phyloP scores from a whole-genome alignment of 345 rosid species.

The Boechera stricta region DNA sequence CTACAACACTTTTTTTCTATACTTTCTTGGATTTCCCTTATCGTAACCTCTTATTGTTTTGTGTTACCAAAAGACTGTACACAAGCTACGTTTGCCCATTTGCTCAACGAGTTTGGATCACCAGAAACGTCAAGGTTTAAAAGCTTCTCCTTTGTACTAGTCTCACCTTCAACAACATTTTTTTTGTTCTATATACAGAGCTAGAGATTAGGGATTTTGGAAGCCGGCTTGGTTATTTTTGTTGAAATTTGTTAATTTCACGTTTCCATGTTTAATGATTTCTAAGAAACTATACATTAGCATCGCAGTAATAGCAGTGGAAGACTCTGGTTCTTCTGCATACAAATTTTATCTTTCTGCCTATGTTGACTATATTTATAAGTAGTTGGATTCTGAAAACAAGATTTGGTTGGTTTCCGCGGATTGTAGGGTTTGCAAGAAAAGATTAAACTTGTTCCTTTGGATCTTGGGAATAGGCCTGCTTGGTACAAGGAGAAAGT shows the following conservation, averaged over 20 bases:
- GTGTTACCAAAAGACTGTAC: slow-evolving; percentile 60
- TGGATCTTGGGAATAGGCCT: slow-evolving; percentile 79
- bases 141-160: slow-evolving; percentile 6
- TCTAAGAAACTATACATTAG: neutral
- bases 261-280: neutral
- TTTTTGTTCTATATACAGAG: too few relatives aligned
- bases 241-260: neutral
- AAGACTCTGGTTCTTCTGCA: too few relatives aligned
- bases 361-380: neutral
- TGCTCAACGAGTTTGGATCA: slow-evolving; percentile 96
- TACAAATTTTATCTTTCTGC: neutral
- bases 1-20: neutral
- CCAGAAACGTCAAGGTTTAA: slow-evolving; percentile 79
- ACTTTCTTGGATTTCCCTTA: neutral
- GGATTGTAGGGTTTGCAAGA: slow-evolving; percentile 75
- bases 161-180: neutral
- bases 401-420: neutral
- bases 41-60: neutral
- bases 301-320: neutral
- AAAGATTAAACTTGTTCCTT: slow-evolving; percentile 74
- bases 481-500: slow-evolving; percentile 92
- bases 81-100: slow-evolving; percentile 66
- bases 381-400: neutral
- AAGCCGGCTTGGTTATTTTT: neutral
- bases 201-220: neutral